A percentile compares a stretch with the other conserved stretches of the same genome.
phyloP scores from a whole-genome alignment of 2,329 filamentous ascomycete genomes.

The Coniochaeta pulveracea region DNA sequence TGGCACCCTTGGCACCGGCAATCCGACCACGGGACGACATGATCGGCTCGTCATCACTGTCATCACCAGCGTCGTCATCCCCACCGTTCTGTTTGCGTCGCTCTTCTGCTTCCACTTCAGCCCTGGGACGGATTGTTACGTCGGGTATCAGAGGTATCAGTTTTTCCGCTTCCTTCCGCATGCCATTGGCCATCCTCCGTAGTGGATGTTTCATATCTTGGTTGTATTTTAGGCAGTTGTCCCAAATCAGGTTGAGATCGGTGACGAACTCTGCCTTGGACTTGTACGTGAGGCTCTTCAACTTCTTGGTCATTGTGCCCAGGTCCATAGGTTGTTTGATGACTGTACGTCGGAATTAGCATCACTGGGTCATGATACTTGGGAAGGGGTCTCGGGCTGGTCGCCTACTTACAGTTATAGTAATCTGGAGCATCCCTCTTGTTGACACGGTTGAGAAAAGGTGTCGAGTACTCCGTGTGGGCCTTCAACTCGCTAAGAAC shows the following conservation, averaged over 20 bases:
- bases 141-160: constrained; percentile 92
- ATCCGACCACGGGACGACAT: constrained; percentile 94
- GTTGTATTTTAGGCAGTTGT: constrained; percentile 94
- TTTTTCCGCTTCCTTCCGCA: constrained; percentile 97
- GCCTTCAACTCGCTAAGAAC: constrained; percentile 95
- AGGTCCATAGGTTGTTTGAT: constrained; percentile 98
- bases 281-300: constrained; percentile 69
- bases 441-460: constrained; percentile 87
- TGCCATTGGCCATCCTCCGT: constrained; percentile 85
- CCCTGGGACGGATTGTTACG: constrained; percentile 77
- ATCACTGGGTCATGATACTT: background rate
- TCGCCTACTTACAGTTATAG: constrained; percentile 58
- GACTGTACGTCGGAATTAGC: constrained; percentile 32
- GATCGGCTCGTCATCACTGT: constrained; percentile 95
- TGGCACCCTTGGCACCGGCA: constrained; percentile 70
- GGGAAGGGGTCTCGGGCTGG: background rate
- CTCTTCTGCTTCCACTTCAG: constrained; percentile 84
- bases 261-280: constrained; percentile 91
- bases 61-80: constrained; percentile 72
- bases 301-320: constrained; percentile 95
- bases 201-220: constrained; percentile 78
- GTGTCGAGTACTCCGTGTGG: constrained; percentile 93
- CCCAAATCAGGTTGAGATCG: constrained; percentile 91
- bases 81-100: constrained; percentile 78
- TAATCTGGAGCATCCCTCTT: constrained; percentile 97